phyloP scores from a whole-genome alignment of 495 filamentous ascomycete genomes.

The Aspergillus asperescens region DNA sequence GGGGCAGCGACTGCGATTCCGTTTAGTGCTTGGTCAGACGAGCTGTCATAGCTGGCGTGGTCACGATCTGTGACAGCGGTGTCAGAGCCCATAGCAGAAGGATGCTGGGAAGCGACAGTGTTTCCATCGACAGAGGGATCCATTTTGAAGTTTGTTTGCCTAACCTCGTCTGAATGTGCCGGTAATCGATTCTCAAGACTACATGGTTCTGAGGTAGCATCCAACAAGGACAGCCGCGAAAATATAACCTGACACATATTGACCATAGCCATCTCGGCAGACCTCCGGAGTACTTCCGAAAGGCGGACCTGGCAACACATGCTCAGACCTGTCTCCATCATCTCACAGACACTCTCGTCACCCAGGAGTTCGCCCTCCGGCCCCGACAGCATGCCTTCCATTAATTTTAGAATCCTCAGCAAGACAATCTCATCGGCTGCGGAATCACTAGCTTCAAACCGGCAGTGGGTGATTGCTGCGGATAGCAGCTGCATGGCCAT shows the following conservation, averaged over 20 bases:
- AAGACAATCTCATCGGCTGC: conserved; percentile 93
- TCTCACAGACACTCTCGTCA: conserved; percentile 96
- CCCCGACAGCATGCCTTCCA: conserved; percentile 95
- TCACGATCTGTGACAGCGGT: conserved; percentile 33
- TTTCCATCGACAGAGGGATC: conserved; percentile 79
- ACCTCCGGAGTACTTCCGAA: conserved; percentile 83
- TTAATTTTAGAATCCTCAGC: conserved; percentile 87
- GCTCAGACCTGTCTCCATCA: conserved; percentile 98
- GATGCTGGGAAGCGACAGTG: conserved; percentile 45
- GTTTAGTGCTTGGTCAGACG: conserved; percentile 33
- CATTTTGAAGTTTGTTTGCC: conserved; percentile 62
- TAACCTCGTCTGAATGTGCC: conserved; percentile 48
- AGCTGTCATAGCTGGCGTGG: conserved; percentile 31
- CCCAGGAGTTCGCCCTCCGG: conserved; percentile 86
- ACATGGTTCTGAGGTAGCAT: conserved; percentile 58
- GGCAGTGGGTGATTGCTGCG: conserved; percentile 92
- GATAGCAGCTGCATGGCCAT: conserved; percentile 93
- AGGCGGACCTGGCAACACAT: conserved; percentile 94
- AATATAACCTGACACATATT: conserved; percentile 99
- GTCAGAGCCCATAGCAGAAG: conserved; percentile 42
- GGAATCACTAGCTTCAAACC: conserved; percentile 93
- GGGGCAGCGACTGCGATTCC: conserved; percentile 46
- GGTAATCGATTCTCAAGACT: conserved; percentile 52
- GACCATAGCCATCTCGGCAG: conserved; percentile 95
- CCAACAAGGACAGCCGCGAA: conserved; percentile 78